Evolutionary conservation across 495 filamentous ascomycete species (phyloP).

Genomic region (Talaromyces thailandensis): DNA sequence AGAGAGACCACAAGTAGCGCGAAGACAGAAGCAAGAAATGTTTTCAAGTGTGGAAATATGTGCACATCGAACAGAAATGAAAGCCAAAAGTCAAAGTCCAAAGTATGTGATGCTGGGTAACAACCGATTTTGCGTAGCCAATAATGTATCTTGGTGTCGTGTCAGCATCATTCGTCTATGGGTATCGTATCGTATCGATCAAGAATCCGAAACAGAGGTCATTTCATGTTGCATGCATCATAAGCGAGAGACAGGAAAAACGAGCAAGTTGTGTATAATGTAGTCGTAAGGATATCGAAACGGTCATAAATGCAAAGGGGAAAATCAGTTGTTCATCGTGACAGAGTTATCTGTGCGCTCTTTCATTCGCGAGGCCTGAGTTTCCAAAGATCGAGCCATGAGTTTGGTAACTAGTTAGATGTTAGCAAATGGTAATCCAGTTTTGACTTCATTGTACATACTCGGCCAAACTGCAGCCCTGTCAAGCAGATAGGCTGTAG

Average conservation of each 20-base stretch:
- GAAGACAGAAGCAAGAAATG: background rate
- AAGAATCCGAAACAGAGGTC: background rate
- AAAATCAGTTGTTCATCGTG: conserved; percentile 25
- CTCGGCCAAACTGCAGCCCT: conserved; percentile 89
- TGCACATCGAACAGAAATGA: background rate
- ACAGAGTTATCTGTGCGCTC: conserved; percentile 59
- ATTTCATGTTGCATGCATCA: conserved; percentile 1
- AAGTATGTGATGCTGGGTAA: background rate
- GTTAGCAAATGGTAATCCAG: conserved; percentile 20
- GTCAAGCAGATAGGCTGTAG: conserved; percentile 85
- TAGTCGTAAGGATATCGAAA: background rate
- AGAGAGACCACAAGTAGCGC: background rate
- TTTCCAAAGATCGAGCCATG: conserved; percentile 80
- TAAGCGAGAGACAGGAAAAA: conserved; percentile 1
- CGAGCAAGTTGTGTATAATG: background rate
- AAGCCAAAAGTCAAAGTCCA: background rate
- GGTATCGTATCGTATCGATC: conserved; percentile 5
- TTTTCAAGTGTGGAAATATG: background rate
- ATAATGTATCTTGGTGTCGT: background rate
- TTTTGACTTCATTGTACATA: conserved; percentile 32
- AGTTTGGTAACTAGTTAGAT: conserved; percentile 61
- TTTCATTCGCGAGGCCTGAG: conserved; percentile 75
- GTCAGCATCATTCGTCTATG: conserved; percentile 5
- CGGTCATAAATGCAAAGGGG: background rate
- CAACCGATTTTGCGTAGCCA: background rate